Percentiles rank a stretch among this genome's conserved stretches.
These are phyloP conservation scores for Porcisia hertigi DNA, from an alignment of 208 protist species.

Conservation along the genomic window DNA sequence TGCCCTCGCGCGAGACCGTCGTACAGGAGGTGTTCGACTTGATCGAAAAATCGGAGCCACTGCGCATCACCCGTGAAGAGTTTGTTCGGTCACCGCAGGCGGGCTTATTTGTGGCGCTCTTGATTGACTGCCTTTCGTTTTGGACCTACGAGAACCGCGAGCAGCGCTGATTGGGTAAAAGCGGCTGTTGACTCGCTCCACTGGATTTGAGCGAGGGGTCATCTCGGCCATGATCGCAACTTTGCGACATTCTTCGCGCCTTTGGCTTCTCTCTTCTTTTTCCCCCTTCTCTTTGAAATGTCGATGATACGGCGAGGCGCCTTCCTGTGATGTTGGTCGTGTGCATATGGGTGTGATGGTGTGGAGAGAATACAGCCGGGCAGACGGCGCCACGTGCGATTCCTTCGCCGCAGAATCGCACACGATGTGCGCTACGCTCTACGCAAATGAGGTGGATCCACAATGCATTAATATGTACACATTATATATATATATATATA, in stretches of 20 bases:
- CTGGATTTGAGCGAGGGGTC: not conserved
- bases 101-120: constrained; percentile 79
- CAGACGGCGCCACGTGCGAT: too few relatives aligned
- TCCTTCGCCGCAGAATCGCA: too few relatives aligned
- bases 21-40: constrained; percentile 92
- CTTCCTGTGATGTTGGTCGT: too few relatives aligned
- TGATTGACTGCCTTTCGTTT: constrained; percentile 91
- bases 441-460: too few relatives aligned
- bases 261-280: not conserved
- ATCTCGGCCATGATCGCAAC: not conserved
- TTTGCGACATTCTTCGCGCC: not conserved
- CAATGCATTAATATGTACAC: too few relatives aligned
- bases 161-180: constrained; percentile 19
- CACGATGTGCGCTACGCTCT: too few relatives aligned
- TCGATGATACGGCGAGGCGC: too few relatives aligned
- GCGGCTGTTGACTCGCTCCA: not conserved
- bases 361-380: too few relatives aligned
- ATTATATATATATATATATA: too few relatives aligned
- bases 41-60: constrained; percentile 76
- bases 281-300: too few relatives aligned
- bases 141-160: constrained; percentile 91
- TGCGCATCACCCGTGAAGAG: constrained; percentile 86
- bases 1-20: constrained; percentile 72
- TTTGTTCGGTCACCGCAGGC: constrained; percentile 79
- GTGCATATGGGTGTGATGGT: too few relatives aligned